These are phyloP conservation scores for Collybia nuda DNA, from an alignment of 768 basidiomycete species.

Conservation along the genomic window DNA sequence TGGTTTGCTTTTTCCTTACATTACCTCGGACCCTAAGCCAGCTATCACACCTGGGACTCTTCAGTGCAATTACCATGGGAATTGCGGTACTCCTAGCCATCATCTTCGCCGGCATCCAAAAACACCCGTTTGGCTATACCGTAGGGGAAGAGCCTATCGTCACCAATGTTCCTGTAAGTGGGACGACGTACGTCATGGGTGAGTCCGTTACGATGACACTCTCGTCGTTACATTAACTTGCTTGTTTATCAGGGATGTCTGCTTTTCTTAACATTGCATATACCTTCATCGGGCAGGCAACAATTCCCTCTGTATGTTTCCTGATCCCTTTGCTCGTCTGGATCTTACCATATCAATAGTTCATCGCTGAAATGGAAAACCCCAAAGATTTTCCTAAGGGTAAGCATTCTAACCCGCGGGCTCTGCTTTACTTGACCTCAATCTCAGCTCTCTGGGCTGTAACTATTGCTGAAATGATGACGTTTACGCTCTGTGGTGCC, in stretches of 20 bases:
- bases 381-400: constrained; percentile 47
- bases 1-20: constrained; percentile 39
- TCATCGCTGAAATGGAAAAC: constrained; percentile 48
- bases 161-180: constrained; percentile 31
- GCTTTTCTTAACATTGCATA: constrained; percentile 47
- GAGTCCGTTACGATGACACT: neutral
- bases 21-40: constrained; percentile 44
- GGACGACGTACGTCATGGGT: constrained; percentile 38
- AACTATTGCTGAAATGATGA: constrained; percentile 40
- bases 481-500: constrained; percentile 42
- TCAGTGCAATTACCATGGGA: constrained; percentile 45
- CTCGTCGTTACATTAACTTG: neutral
- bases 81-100: constrained; percentile 42
- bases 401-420: constrained; percentile 1
- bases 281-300: constrained; percentile 45
- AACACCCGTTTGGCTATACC: constrained; percentile 39
- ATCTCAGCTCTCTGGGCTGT: constrained; percentile 39
- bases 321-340: neutral
- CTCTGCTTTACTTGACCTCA: neutral
- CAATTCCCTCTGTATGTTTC: constrained; percentile 33
- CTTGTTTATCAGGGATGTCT: constrained; percentile 31
- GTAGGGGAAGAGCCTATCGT: constrained; percentile 35
- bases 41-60: constrained; percentile 37
- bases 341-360: constrained; percentile 16
- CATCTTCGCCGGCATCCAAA: constrained; percentile 39